Conservation (phyloP, 306 rosid species). For the Adenanthera pavonina region DNA sequence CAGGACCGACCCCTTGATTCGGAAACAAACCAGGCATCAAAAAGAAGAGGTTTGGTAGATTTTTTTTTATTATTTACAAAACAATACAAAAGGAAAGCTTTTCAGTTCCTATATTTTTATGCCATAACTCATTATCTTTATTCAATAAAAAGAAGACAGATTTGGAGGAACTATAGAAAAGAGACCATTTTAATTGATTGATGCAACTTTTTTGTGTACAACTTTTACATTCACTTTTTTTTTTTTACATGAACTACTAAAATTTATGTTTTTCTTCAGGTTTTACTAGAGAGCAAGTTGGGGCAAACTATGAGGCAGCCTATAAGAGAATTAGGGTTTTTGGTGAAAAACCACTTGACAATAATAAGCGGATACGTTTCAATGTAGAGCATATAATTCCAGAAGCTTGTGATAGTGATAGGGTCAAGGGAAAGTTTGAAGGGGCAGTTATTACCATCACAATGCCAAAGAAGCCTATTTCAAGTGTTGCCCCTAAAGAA, state of each 20-base stretch:
- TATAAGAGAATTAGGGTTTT: neutral
- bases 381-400: neutral
- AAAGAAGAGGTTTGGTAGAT: no score
- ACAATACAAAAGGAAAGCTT: no score
- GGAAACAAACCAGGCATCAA: no score
- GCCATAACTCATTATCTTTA: no score
- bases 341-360: neutral
- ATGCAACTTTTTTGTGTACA: neutral
- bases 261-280: neutral
- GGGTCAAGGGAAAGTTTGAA: conserved; percentile 30
- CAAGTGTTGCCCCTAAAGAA: conserved; percentile 2
- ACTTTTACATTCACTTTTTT: neutral
- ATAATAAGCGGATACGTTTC: neutral
- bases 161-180: neutral
- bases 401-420: neutral
- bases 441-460: conserved; percentile 37
- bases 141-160: no score
- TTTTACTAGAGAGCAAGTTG: neutral
- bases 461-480: conserved; percentile 37
- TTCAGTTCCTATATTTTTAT: no score
- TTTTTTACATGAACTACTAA: neutral
- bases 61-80: no score
- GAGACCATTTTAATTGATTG: neutral
- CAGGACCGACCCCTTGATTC: no score
- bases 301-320: neutral